These are phyloP conservation scores for Termitomyces heimii DNA, from an alignment of 768 basidiomycete genomes.

Conservation along the genomic window DNA sequence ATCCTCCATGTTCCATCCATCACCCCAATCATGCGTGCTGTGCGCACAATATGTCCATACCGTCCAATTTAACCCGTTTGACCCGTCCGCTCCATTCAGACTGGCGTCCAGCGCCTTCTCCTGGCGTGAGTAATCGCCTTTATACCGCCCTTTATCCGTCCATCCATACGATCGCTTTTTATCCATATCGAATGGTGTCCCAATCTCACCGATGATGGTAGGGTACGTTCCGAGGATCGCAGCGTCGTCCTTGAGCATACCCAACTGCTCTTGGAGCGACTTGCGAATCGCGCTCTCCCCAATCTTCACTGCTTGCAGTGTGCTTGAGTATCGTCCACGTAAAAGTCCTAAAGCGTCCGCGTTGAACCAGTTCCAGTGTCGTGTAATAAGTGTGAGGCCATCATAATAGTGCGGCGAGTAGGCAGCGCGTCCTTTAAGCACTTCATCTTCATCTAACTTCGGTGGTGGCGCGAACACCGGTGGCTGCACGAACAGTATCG, in stretches of 20 bases:
- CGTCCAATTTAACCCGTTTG: conserved; percentile 72
- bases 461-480: conserved; percentile 88
- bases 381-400: conserved; percentile 86
- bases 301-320: conserved; percentile 68
- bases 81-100: conserved; percentile 71
- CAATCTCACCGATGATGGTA: conserved; percentile 93
- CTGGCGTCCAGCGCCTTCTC: conserved; percentile 86
- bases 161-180: conserved; percentile 78
- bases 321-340: conserved; percentile 68
- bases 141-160: conserved; percentile 56
- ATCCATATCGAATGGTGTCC: conserved; percentile 94
- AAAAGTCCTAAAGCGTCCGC: conserved; percentile 93
- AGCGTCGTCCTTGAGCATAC: conserved; percentile 70
- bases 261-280: conserved; percentile 78
- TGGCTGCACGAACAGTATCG: conserved; percentile 87
- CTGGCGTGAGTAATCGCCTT: conserved; percentile 73
- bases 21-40: conserved; percentile 83
- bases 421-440: conserved; percentile 56
- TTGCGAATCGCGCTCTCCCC: conserved; percentile 82
- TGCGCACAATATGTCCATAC: conserved; percentile 89
- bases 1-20: conserved; percentile 97
- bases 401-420: conserved; percentile 93
- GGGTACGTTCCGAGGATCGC: conserved; percentile 67
- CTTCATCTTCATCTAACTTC: conserved; percentile 41
- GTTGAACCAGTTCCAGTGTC: conserved; percentile 94